Evolutionary conservation across 2,329 filamentous ascomycete genomes (phyloP).

Genomic region (Colletotrichum noveboracense): DNA sequence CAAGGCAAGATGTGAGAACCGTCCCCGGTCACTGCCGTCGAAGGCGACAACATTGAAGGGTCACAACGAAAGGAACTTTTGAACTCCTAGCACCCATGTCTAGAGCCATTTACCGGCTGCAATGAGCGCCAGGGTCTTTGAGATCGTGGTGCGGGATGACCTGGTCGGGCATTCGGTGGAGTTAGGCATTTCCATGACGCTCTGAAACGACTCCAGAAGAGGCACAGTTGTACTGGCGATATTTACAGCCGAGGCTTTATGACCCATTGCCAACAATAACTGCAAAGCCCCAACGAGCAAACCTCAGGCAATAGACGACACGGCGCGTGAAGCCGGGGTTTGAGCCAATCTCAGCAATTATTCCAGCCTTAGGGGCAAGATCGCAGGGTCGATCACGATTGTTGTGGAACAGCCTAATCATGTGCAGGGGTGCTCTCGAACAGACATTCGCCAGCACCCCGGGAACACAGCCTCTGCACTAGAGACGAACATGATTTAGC

Average conservation of each 20-base stretch:
- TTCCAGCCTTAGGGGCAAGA: slow-evolving; percentile 59
- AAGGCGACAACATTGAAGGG: slow-evolving; percentile 56
- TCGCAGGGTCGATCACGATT: slow-evolving; percentile 66
- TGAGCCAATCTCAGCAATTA: slow-evolving; percentile 63
- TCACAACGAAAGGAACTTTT: slow-evolving; percentile 52
- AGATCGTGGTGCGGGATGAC: slow-evolving; percentile 62
- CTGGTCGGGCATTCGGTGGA: slow-evolving; percentile 50
- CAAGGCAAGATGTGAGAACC: slow-evolving; percentile 64
- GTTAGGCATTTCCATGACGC: slow-evolving; percentile 49
- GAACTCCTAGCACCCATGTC: slow-evolving; percentile 66
- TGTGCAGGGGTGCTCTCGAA: slow-evolving; percentile 58
- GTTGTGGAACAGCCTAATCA: slow-evolving; percentile 52
- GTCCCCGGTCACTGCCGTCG: slow-evolving; percentile 62
- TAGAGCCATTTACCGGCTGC: slow-evolving; percentile 67
- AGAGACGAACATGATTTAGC: not conserved
- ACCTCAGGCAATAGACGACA: slow-evolving; percentile 48
- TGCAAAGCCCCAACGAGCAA: slow-evolving; percentile 53
- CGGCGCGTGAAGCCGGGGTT: slow-evolving; percentile 57
- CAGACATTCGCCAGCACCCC: slow-evolving; percentile 50
- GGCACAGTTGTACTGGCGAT: slow-evolving; percentile 67
- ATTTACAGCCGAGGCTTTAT: slow-evolving; percentile 64
- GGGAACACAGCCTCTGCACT: slow-evolving; percentile 34
- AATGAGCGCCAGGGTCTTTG: slow-evolving; percentile 65
- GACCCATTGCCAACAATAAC: slow-evolving; percentile 62
- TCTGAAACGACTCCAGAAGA: slow-evolving; percentile 47